Conservation (phyloP, 2,329 filamentous ascomycete genomes). For the Penicillium concentricum region DNA sequence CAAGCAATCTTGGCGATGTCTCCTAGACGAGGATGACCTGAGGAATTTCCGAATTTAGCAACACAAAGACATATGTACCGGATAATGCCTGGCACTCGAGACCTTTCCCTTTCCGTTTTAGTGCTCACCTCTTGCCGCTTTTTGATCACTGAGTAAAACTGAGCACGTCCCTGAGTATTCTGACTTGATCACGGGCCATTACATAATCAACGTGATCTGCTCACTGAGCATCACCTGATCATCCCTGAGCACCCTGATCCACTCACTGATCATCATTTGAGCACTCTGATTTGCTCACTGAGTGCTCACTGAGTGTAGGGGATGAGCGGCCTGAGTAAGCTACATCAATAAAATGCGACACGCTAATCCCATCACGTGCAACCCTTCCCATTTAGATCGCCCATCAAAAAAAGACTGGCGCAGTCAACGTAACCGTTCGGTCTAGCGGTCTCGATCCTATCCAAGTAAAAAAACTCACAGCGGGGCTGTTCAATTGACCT, state of each 20-base stretch:
- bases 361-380: slow-evolving; percentile 1
- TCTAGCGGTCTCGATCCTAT: background rate
- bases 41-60: background rate
- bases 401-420: background rate
- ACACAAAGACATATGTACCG: too few relatives aligned
- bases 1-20: background rate
- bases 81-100: too few relatives aligned
- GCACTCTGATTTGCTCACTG: too few relatives aligned
- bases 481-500: background rate
- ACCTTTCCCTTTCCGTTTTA: too few relatives aligned
- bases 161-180: too few relatives aligned
- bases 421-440: background rate
- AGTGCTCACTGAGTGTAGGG: background rate
- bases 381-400: background rate
- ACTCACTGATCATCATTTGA: too few relatives aligned
- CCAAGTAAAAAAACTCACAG: background rate
- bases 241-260: too few relatives aligned
- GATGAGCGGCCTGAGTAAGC: background rate
- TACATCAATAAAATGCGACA: slow-evolving; percentile 3
- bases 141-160: too few relatives aligned
- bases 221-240: too few relatives aligned
- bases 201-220: too few relatives aligned
- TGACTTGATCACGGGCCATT: too few relatives aligned
- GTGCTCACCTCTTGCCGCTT: too few relatives aligned
- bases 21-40: background rate